These are phyloP conservation scores for Xylariaceae sp. DNA, from an alignment of 2,329 filamentous ascomycete genomes.

Conservation along the genomic window DNA sequence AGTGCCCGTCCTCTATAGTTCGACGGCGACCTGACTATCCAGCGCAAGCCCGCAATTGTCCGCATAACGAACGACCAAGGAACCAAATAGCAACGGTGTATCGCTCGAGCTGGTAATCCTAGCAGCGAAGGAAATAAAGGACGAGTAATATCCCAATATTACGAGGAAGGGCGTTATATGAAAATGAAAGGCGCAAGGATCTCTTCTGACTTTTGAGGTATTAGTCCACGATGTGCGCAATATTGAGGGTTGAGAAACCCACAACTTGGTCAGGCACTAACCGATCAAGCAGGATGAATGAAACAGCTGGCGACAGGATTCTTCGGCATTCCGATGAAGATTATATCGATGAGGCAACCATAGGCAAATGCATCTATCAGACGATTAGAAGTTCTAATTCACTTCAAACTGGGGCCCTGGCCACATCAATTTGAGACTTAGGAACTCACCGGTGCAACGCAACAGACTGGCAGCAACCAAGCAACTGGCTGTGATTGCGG, in stretches of 20 bases:
- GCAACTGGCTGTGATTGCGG: too few species aligned
- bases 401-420: too few species aligned
- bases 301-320: too few species aligned
- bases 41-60: not conserved
- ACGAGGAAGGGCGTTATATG: not conserved
- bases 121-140: not conserved
- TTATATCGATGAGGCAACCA: too few species aligned
- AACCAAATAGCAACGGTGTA: not conserved
- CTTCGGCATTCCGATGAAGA: too few species aligned
- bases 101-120: not conserved
- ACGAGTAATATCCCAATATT: not conserved
- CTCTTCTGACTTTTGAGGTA: not conserved
- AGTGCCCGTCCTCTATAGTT: not conserved
- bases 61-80: not conserved
- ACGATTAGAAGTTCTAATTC: too few species aligned
- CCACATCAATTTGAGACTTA: too few species aligned
- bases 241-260: too few species aligned
- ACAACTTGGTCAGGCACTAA: too few species aligned
- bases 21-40: not conserved
- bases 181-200: not conserved
- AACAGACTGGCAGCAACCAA: too few species aligned
- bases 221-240: not conserved
- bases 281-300: not conserved
- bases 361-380: too few species aligned
- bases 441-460: too few species aligned